These are phyloP conservation scores for Wickerhamiella kazuoi DNA, from an alignment of 805 yeast species.

Conservation along the genomic window DNA sequence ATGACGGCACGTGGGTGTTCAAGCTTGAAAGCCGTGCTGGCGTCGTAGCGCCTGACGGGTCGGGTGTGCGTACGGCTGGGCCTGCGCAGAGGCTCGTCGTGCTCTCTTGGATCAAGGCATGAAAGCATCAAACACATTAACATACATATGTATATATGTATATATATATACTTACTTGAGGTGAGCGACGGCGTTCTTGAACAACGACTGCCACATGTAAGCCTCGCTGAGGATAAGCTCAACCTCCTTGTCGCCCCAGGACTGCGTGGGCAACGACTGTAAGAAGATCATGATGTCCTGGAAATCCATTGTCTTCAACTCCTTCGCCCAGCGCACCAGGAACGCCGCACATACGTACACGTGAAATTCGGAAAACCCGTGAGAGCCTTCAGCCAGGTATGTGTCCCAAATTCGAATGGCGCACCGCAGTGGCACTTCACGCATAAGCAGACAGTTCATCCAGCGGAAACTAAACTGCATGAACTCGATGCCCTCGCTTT, in stretches of 20 bases:
- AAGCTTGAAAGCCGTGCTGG: too few relatives aligned
- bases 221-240: slow-evolving; percentile 91
- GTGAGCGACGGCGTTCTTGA: slow-evolving; percentile 80
- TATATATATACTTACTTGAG: slow-evolving; percentile 24
- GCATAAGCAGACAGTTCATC: slow-evolving; percentile 96
- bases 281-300: slow-evolving; percentile 85
- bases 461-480: slow-evolving; percentile 92
- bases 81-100: slow-evolving; percentile 5
- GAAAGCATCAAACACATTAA: too few relatives aligned
- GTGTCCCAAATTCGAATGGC: slow-evolving; percentile 98
- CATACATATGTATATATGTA: too few relatives aligned
- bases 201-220: slow-evolving; percentile 86
- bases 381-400: slow-evolving; percentile 37
- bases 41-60: too few relatives aligned
- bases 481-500: slow-evolving; percentile 73
- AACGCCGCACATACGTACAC: slow-evolving; percentile 97
- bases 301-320: slow-evolving; percentile 69
- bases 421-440: slow-evolving; percentile 64
- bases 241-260: slow-evolving; percentile 78
- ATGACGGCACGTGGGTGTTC: slow-evolving; percentile 14
- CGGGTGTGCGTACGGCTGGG: too few relatives aligned
- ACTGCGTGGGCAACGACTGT: slow-evolving; percentile 73
- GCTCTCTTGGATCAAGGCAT: slow-evolving; percentile 10
- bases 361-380: slow-evolving; percentile 81
- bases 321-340: slow-evolving; percentile 68